A percentile compares a stretch with the other conserved stretches of the same genome.
Evolutionary conservation across 495 filamentous ascomycete genomes (phyloP).

Genomic region (Lepraria neglecta): DNA sequence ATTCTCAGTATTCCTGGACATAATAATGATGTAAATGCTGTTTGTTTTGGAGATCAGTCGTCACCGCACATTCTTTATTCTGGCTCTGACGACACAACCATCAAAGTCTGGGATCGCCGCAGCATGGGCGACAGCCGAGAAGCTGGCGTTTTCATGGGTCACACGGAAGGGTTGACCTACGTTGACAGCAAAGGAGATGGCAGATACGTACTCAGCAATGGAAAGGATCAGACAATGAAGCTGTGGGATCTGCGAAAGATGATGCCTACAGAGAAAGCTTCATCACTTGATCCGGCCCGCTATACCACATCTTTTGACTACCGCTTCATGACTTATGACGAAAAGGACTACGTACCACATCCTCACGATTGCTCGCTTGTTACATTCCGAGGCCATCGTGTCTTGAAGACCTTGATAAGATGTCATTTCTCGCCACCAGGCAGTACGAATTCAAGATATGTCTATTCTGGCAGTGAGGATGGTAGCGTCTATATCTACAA

Average conservation of each 20-base stretch:
- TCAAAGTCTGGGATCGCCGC: constrained; percentile 92
- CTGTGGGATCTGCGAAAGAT: constrained; percentile 89
- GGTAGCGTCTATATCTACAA: constrained; percentile 90
- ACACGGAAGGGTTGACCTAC: constrained; percentile 91
- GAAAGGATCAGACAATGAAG: constrained; percentile 96
- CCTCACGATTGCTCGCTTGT: constrained; percentile 87
- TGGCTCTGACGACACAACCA: constrained; percentile 66
- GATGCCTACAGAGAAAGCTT: constrained; percentile 62
- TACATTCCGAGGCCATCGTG: constrained; percentile 83
- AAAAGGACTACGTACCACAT: constrained; percentile 65
- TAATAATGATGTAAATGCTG: constrained; percentile 87
- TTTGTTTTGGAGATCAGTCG: constrained; percentile 83
- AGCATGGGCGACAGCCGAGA: constrained; percentile 81
- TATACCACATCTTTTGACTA: constrained; percentile 80
- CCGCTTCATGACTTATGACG: constrained; percentile 61
- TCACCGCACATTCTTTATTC: constrained; percentile 96
- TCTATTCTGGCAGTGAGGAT: constrained; percentile 84
- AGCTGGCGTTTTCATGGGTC: constrained; percentile 87
- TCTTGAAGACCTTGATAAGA: constrained; percentile 82
- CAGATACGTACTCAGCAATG: constrained; percentile 87
- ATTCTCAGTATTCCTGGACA: constrained; percentile 75
- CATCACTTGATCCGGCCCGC: constrained; percentile 44
- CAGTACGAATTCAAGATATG: constrained; percentile 85
- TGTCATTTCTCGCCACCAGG: constrained; percentile 92
- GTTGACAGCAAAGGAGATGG: constrained; percentile 96